These are phyloP conservation scores for Pugionium dolabratum DNA, from an alignment of 345 rosid genomes.

Conservation along the genomic window DNA sequence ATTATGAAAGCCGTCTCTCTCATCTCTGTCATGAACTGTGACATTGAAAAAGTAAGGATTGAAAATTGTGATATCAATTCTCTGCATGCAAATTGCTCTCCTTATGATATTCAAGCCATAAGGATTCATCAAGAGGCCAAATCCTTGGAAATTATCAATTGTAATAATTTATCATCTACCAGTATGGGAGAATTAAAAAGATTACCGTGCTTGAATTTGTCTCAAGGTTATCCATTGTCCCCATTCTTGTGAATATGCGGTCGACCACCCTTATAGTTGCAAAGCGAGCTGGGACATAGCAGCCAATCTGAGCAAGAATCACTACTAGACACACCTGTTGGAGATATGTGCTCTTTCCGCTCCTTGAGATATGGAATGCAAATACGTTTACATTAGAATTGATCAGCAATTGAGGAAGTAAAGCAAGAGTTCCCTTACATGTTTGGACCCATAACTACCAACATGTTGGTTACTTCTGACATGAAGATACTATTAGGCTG, in stretches of 20 bases:
- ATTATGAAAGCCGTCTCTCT: constrained; percentile 93
- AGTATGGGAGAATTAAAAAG: constrained; percentile 14
- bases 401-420: constrained; percentile 10
- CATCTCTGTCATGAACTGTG: constrained; percentile 99
- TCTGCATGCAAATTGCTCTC: not conserved
- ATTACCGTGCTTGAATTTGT: constrained; percentile 93
- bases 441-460: constrained; percentile 91
- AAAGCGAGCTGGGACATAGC: constrained; percentile 91
- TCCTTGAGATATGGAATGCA: constrained; percentile 55
- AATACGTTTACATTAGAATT: constrained; percentile 22
- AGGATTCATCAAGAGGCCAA: constrained; percentile 23
- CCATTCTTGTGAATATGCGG: constrained; percentile 97
- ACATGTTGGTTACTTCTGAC: constrained; percentile 92
- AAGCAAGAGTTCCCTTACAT: constrained; percentile 57
- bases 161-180: constrained; percentile 4
- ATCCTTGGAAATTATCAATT: constrained; percentile 7
- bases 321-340: constrained; percentile 91
- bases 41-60: constrained; percentile 21
- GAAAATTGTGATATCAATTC: constrained; percentile 13
- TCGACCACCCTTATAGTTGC: constrained; percentile 79
- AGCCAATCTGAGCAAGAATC: constrained; percentile 95
- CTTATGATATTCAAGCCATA: not conserved
- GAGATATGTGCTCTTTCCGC: constrained; percentile 98
- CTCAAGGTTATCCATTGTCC: constrained; percentile 80
- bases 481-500: constrained; percentile 92